These are phyloP conservation scores for Penicillium canescens DNA, from an alignment of 495 filamentous ascomycete species.

Conservation along the genomic window DNA sequence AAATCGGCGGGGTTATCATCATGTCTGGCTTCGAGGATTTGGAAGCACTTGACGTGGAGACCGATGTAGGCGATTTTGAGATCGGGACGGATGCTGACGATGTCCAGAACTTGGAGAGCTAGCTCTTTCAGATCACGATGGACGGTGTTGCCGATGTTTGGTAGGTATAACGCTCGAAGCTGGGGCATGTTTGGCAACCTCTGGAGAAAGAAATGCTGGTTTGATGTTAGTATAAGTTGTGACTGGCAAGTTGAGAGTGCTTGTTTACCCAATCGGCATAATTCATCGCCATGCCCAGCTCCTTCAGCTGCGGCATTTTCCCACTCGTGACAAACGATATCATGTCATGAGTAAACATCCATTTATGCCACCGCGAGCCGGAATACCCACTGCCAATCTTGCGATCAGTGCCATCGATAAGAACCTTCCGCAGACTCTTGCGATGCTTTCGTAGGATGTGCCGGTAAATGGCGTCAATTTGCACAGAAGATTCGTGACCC, in stretches of 20 bases:
- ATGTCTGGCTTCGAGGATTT: slow-evolving; percentile 71
- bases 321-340: slow-evolving; percentile 80
- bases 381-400: slow-evolving; percentile 30
- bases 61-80: slow-evolving; percentile 82
- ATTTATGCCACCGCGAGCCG: slow-evolving; percentile 61
- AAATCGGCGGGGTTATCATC: slow-evolving; percentile 43
- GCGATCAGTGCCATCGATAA: slow-evolving; percentile 72
- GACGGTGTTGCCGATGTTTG: slow-evolving; percentile 67
- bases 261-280: slow-evolving; percentile 82
- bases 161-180: slow-evolving; percentile 77
- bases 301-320: slow-evolving; percentile 72
- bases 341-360: slow-evolving; percentile 76
- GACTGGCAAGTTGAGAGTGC: neutral
- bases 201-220: slow-evolving; percentile 85
- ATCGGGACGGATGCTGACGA: slow-evolving; percentile 83
- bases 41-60: slow-evolving; percentile 81
- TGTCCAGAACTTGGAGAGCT: slow-evolving; percentile 81
- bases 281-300: slow-evolving; percentile 75
- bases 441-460: slow-evolving; percentile 73
- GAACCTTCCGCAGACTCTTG: slow-evolving; percentile 70
- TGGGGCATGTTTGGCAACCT: slow-evolving; percentile 73
- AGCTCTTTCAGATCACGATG: slow-evolving; percentile 65
- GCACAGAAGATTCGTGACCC: slow-evolving; percentile 56
- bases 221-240: slow-evolving; percentile 12
- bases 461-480: slow-evolving; percentile 73